A percentile compares a stretch with the other conserved stretches of the same genome.
phyloP scores from a whole-genome alignment of 345 rosid genomes.

The Hevea brasiliensis region DNA sequence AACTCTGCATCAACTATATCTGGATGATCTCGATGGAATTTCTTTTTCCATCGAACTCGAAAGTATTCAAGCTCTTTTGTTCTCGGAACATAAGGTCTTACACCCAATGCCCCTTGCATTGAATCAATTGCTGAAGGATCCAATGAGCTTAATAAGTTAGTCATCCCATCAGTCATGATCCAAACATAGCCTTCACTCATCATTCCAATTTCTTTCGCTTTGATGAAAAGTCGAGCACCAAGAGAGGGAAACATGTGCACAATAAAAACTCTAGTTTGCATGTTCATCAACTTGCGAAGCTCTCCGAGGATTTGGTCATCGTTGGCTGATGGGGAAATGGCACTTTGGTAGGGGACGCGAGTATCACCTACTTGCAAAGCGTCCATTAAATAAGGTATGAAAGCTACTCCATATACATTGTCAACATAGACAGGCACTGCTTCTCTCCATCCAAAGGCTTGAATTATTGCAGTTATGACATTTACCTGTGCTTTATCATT shows the following conservation, averaged over 20 bases:
- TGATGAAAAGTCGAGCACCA: constrained; percentile 29
- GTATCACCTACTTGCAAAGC: constrained; percentile 29
- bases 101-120: constrained; percentile 42
- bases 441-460: constrained; percentile 37
- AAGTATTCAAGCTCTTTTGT: constrained; percentile 22
- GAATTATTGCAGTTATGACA: constrained; percentile 16
- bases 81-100: constrained; percentile 23
- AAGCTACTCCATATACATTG: constrained; percentile 33
- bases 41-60: constrained; percentile 29
- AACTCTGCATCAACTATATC: constrained; percentile 6
- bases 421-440: constrained; percentile 36
- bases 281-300: constrained; percentile 28
- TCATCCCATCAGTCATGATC: constrained; percentile 33
- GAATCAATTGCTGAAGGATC: constrained; percentile 15
- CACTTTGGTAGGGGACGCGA: constrained; percentile 23
- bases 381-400: constrained; percentile 33
- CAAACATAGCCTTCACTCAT: constrained; percentile 38
- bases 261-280: constrained; percentile 42
- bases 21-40: constrained; percentile 30
- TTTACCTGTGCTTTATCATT: constrained; percentile 39
- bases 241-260: constrained; percentile 37
- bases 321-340: constrained; percentile 20
- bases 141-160: not conserved
- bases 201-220: constrained; percentile 31
- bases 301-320: constrained; percentile 21